Percentiles rank a stretch among this genome's conserved stretches.
These are phyloP conservation scores for Sistotremastrum niveocremeum DNA, from an alignment of 768 basidiomycete species.

Conservation along the genomic window DNA sequence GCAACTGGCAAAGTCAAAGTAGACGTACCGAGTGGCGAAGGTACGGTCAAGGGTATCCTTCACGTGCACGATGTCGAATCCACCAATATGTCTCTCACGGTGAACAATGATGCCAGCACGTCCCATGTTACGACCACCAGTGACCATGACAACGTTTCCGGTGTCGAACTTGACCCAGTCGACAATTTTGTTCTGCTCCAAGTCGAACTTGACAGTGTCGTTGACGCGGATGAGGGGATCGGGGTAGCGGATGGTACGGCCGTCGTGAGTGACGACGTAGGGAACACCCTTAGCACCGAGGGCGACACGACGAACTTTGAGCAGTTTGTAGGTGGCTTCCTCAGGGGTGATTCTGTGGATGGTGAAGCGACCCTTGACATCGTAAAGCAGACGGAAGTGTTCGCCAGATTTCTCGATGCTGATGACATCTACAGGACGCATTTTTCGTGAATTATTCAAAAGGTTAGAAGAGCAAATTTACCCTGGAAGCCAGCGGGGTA, in stretches of 20 bases:
- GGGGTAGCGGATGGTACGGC: slow-evolving; percentile 98
- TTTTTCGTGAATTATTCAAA: background rate
- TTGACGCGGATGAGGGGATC: slow-evolving; percentile 92
- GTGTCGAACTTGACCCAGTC: slow-evolving; percentile 94
- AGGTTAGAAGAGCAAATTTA: slow-evolving; percentile 23
- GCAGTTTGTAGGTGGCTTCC: slow-evolving; percentile 93
- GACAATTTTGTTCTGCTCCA: slow-evolving; percentile 86
- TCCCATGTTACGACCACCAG: slow-evolving; percentile 99
- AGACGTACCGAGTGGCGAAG: slow-evolving; percentile 86
- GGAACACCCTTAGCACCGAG: slow-evolving; percentile 91
- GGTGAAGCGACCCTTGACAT: slow-evolving; percentile 98
- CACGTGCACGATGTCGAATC: slow-evolving; percentile 97
- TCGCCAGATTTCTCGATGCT: slow-evolving; percentile 97
- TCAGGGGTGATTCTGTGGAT: slow-evolving; percentile 98
- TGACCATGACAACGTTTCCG: slow-evolving; percentile 94
- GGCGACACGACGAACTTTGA: slow-evolving; percentile 85
- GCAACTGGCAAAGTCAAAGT: background rate
- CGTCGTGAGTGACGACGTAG: slow-evolving; percentile 96
- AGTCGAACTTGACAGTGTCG: slow-evolving; percentile 95
- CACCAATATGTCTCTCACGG: slow-evolving; percentile 94
- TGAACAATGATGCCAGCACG: slow-evolving; percentile 92
- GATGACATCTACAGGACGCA: slow-evolving; percentile 60
- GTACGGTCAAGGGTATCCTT: slow-evolving; percentile 91
- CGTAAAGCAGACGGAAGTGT: slow-evolving; percentile 98
- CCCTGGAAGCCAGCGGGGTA: slow-evolving; percentile 98